phyloP scores from a whole-genome alignment of 2,329 filamentous ascomycete genomes.

The Phialophora chinensis region DNA sequence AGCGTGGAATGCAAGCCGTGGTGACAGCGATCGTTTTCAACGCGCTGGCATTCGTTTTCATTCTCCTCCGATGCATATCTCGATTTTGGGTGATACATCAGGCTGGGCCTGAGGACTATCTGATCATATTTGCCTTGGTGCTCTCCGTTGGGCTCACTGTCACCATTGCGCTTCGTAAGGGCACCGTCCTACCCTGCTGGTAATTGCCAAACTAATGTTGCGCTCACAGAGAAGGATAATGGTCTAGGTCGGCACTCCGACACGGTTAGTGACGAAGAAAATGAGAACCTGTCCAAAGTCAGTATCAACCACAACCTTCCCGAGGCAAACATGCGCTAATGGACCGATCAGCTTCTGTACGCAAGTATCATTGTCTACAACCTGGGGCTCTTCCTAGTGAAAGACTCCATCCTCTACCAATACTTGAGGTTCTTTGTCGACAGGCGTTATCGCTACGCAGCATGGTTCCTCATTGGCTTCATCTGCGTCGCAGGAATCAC shows the following conservation, averaged over 20 bases:
- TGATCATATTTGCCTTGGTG: slow-evolving; percentile 28
- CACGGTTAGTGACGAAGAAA: slow-evolving; percentile 28
- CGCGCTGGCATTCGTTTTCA: slow-evolving; percentile 26
- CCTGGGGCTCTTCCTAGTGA: slow-evolving; percentile 43
- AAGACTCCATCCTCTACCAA: slow-evolving; percentile 44
- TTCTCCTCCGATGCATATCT: slow-evolving; percentile 30
- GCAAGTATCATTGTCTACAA: slow-evolving; percentile 46
- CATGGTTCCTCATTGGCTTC: slow-evolving; percentile 25
- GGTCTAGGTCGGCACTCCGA: slow-evolving; percentile 29
- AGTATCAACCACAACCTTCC: background rate
- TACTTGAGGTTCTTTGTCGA: slow-evolving; percentile 44
- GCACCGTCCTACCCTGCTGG: background rate
- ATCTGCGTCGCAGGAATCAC: slow-evolving; percentile 21
- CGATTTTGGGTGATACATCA: slow-evolving; percentile 27
- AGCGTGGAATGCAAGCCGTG: slow-evolving; percentile 32
- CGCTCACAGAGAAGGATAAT: slow-evolving; percentile 24
- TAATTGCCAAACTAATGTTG: background rate
- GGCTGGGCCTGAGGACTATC: slow-evolving; percentile 29
- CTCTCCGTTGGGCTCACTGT: slow-evolving; percentile 28
- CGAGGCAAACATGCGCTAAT: slow-evolving; percentile 1
- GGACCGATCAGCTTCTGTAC: slow-evolving; percentile 26
- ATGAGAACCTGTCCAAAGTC: slow-evolving; percentile 29
- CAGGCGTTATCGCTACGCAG: slow-evolving; percentile 22
- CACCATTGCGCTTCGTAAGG: slow-evolving; percentile 29
- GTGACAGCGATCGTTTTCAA: slow-evolving; percentile 31